Evolutionary conservation across 2,329 filamentous ascomycete species (phyloP), one percentile per base, ranked within the genome.

Genomic region (Alternaria sp.): DNA sequence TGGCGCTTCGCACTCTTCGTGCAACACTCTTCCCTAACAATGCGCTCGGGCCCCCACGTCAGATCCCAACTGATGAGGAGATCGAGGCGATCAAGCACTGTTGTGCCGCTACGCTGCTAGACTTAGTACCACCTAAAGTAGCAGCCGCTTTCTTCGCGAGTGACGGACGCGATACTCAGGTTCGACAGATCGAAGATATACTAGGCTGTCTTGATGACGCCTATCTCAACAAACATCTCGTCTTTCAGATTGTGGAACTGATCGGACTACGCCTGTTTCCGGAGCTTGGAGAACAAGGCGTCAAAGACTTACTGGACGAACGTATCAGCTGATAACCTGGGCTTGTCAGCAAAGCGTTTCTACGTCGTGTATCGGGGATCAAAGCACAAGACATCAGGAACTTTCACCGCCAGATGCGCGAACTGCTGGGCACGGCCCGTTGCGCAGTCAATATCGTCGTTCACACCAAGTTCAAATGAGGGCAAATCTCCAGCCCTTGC

Each of bases 141-240:
- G 73, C 76, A 52, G 62, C 63, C 11, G 54, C 63, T 12, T 76
- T 76, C 51, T 76, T 79, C 52, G 73, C 73, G 36, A 76, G 55
- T 53, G 52, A 64, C 27, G 63, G 58, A 40, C 54, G 81, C 85
- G 79, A 88, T 45, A 78, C 81, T 62, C 85, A 90, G 68, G 85
- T 92, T 65, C 87, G 89, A 72, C 81, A 85, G 63, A 80, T 86
- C 27, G 82, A 82, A 55, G 81, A 82, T 25, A 82, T 93, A 46
- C 83, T 98, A 48, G 88, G 91, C 70, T 83, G 94, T 38, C 90
- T 97, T 67, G 87, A 86, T 16, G 93, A 97, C 79, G 84, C 86
- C 53, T 97, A 97, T 80, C 90, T 93, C 80, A 99, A 99, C 81
- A 96, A 94, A 81, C 93, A 97, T 80, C 82, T 98, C 32, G 82